Conservation (phyloP, 2,329 filamentous ascomycete species). For the Periconia macrospinosa region DNA sequence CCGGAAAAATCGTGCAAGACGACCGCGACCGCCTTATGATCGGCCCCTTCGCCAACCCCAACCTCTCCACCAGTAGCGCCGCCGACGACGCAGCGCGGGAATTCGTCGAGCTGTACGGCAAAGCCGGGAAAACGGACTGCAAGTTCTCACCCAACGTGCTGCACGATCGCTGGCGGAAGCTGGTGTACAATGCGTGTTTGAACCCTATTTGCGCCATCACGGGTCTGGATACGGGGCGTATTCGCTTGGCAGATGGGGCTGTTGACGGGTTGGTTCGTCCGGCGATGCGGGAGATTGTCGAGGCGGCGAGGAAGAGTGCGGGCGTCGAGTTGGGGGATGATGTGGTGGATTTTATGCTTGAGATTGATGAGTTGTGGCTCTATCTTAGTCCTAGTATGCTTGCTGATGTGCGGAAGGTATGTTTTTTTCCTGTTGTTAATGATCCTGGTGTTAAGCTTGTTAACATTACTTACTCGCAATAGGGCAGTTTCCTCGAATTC, state of each 20-base stretch:
- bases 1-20: conserved; percentile 56
- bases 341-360: conserved; percentile 50
- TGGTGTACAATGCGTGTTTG: conserved; percentile 56
- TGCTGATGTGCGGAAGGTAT: conserved; percentile 54
- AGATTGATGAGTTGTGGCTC: conserved; percentile 53
- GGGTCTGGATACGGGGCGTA: conserved; percentile 54
- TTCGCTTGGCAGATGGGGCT: conserved; percentile 50
- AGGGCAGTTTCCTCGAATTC: conserved; percentile 59
- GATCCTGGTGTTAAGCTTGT: no score
- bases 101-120: conserved; percentile 54
- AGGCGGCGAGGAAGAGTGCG: conserved; percentile 46
- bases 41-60: conserved; percentile 52
- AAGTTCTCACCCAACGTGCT: conserved; percentile 47
- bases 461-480: not conserved
- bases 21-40: conserved; percentile 55
- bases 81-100: conserved; percentile 39
- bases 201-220: conserved; percentile 58
- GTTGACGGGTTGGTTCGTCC: conserved; percentile 55
- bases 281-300: conserved; percentile 57
- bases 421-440: conserved; percentile 4
- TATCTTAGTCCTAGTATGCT: conserved; percentile 59
- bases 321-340: conserved; percentile 50
- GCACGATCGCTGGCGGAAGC: conserved; percentile 54
- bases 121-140: conserved; percentile 49
- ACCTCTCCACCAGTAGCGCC: conserved; percentile 17